A percentile compares a stretch with the other conserved stretches of the same genome.
These are phyloP conservation scores for Diaporthe vaccinii DNA, from an alignment of 2,329 filamentous ascomycete species.

Conservation along the genomic window DNA sequence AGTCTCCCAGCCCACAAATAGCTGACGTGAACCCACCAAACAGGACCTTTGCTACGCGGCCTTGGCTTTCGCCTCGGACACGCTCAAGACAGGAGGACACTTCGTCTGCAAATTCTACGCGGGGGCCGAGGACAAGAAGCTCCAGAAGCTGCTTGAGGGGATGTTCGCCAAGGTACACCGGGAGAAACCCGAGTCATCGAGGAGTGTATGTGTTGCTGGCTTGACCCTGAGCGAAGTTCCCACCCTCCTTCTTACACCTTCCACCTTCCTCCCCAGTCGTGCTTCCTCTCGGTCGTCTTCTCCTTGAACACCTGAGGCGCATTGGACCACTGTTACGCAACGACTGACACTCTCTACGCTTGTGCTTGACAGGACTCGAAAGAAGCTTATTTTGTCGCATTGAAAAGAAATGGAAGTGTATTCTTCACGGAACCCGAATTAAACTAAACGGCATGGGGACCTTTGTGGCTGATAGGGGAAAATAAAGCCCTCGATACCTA, in stretches of 20 bases:
- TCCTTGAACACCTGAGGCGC: too few relatives aligned
- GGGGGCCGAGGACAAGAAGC: slow-evolving; percentile 83
- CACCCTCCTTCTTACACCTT: too few relatives aligned
- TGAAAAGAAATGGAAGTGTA: slow-evolving; percentile 72
- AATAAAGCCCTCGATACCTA: neutral
- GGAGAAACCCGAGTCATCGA: slow-evolving; percentile 92
- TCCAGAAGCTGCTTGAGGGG: slow-evolving; percentile 81
- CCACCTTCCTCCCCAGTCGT: neutral
- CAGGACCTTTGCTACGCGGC: slow-evolving; percentile 93
- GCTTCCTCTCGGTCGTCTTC: slow-evolving; percentile 34
- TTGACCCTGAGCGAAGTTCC: neutral
- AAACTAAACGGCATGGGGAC: neutral
- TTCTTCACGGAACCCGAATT: slow-evolving; percentile 43
- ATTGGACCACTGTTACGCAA: neutral
- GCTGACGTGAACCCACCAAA: slow-evolving; percentile 9
- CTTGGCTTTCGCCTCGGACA: slow-evolving; percentile 86
- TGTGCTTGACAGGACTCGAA: slow-evolving; percentile 75
- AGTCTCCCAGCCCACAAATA: neutral
- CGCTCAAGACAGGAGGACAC: slow-evolving; percentile 84
- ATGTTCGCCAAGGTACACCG: slow-evolving; percentile 86
- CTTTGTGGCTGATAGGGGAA: neutral
- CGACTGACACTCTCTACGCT: neutral
- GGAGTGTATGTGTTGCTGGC: slow-evolving; percentile 72
- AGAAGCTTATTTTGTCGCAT: slow-evolving; percentile 87
- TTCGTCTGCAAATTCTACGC: slow-evolving; percentile 99